Base-by-base conservation (phyloP, 371 early-diverging fungal species). In the Mortierella sp. region DNA sequence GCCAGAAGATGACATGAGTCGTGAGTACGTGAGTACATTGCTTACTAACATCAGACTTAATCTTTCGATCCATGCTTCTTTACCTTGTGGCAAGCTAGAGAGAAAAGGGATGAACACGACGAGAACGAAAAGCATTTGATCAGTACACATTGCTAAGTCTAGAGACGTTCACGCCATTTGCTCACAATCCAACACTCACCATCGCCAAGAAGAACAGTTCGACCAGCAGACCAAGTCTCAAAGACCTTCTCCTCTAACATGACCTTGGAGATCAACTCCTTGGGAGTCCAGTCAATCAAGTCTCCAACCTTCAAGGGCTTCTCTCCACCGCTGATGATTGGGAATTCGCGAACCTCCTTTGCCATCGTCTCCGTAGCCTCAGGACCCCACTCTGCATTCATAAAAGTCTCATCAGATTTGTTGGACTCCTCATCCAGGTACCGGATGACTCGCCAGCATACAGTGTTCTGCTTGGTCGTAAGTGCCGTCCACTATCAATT, bases 141-240 rank as follows among this genome's bases (percentile, higher is more conserved):
- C n/a, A n/a, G n/a, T n/a, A n/a, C n/a, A n/a, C n/a, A n/a, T n/a
- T n/a, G n/a, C n/a, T n/a, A n/a, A n/a, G n/a, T n/a, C n/a, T n/a
- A n/a, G n/a, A n/a, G n/a, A n/a, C n/a, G n/a, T n/a, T n/a, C n/a
- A n/a, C n/a, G n/a, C n/a, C n/a, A n/a, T n/a, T n/a, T n/a, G n/a
- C n/a, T n/a, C n/a, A n/a, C n/a, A n/a, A n/a, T n/a, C n/a, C n/a
- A n/a, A n/a, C n/a, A 40, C 66, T 16, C 40, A 65, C 66, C 67
- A 44, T 73, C 73, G 43, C 73, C 73, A 45, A 73, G 44, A 16
- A 73, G 66, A n/a, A 73, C 73, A 13, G 66, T 44, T 2, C 73
- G 66, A 22, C 61, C 58, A 37, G 31, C 31, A 29, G 55, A 29
- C 73, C 73, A 73, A 9, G 73, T 73, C 61, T 73, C 58, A 26